A percentile compares a stretch with the other conserved stretches of the same genome.
Conservation (phyloP, 306 rosid genomes). For the Glycine latifolia region DNA sequence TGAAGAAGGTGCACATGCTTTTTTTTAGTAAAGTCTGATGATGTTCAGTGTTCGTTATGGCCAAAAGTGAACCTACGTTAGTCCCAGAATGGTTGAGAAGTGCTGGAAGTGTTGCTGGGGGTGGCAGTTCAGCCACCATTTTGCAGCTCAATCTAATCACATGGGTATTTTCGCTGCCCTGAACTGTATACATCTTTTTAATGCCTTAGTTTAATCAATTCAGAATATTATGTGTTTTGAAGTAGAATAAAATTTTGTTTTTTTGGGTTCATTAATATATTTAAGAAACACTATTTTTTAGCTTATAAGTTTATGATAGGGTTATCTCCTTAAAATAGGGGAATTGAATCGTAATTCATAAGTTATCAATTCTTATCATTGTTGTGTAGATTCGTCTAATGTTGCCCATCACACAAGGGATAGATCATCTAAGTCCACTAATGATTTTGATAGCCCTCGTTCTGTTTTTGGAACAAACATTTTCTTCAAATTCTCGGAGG, state of each 20-base stretch:
- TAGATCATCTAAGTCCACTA: conserved; percentile 67
- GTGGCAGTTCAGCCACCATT: conserved; percentile 89
- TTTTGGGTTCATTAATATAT: neutral
- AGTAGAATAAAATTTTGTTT: neutral
- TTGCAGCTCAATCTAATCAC: conserved; percentile 69
- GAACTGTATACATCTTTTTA: conserved; percentile 3
- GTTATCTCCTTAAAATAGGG: neutral
- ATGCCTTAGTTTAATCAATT: conserved; percentile 25
- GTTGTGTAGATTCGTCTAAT: conserved; percentile 66
- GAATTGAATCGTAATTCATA: neutral
- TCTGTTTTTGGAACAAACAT: conserved; percentile 82
- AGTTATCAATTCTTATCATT: conserved; percentile 27
- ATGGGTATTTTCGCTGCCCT: conserved; percentile 58
- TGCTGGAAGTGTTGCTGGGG: conserved; percentile 86
- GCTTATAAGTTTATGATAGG: neutral
- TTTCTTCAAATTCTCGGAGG: conserved; percentile 85
- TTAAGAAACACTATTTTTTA: conserved; percentile 8
- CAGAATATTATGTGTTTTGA: neutral
- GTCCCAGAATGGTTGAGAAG: conserved; percentile 99
- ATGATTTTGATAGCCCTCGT: conserved; percentile 82
- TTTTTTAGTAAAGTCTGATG: conserved; percentile 59
- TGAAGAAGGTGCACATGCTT: conserved; percentile 59
- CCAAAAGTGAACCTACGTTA: conserved; percentile 98
- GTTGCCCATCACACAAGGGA: conserved; percentile 64
- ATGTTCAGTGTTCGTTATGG: conserved; percentile 97